Percentiles rank a stretch among this genome's conserved stretches.
Conservation (phyloP, 306 rosid species). For the Canavalia ensiformis region DNA sequence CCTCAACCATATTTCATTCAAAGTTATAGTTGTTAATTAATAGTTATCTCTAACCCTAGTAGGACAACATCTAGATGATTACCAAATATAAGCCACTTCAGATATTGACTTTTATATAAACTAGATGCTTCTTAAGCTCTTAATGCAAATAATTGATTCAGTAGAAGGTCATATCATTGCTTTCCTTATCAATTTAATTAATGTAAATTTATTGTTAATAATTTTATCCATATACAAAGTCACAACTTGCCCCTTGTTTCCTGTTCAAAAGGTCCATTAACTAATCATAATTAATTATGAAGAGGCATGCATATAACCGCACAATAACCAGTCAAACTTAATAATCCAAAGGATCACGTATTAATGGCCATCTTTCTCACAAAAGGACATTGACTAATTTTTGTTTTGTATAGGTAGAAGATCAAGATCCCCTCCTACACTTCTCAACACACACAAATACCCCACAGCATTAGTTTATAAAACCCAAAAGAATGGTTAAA, state of each 20-base stretch:
- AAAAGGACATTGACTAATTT: constrained; percentile 28
- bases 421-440: not conserved
- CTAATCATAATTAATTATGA: not conserved
- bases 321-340: constrained; percentile 25
- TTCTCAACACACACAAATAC: not conserved
- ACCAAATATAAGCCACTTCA: constrained; percentile 10
- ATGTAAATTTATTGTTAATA: constrained; percentile 6
- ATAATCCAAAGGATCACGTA: constrained; percentile 32
- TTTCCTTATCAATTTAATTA: not conserved
- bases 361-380: not conserved
- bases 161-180: constrained; percentile 39
- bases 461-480: not conserved
- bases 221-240: constrained; percentile 1
- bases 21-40: not conserved
- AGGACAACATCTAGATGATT: not conserved
- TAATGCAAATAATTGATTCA: constrained; percentile 18
- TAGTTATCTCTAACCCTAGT: not conserved
- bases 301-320: not conserved
- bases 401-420: constrained; percentile 18
- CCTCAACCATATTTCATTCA: not conserved
- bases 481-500: not conserved
- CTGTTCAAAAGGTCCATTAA: not conserved
- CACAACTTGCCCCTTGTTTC: not conserved
- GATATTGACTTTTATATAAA: constrained; percentile 10
- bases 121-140: constrained; percentile 16